These are phyloP conservation scores for Ophiostoma quercus DNA, from an alignment of 2,329 filamentous ascomycete genomes.

Conservation along the genomic window DNA sequence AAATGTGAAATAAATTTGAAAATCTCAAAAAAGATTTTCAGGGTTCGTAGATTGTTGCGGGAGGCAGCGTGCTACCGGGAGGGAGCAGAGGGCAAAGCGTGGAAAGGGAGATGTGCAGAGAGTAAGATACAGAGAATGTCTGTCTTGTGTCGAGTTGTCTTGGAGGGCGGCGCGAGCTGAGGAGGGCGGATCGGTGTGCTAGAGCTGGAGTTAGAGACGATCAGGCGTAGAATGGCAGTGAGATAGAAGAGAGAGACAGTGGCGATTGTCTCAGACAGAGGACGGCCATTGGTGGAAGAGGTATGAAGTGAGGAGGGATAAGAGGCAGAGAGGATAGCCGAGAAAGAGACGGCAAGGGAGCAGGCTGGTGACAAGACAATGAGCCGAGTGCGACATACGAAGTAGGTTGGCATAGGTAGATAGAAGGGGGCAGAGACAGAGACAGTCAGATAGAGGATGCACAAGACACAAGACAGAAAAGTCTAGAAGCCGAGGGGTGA, in stretches of 20 bases:
- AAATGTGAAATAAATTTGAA: not conserved
- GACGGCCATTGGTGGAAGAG: not conserved
- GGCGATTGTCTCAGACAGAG: not conserved
- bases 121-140: no score
- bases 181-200: not conserved
- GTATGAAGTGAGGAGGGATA: not conserved
- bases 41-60: not conserved
- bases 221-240: not conserved
- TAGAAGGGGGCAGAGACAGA: not conserved
- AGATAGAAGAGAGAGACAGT: not conserved
- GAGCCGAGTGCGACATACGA: not conserved
- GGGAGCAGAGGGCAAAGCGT: not conserved
- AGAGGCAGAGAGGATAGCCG: not conserved
- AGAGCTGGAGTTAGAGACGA: not conserved
- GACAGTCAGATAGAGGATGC: not conserved
- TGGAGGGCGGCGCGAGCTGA: constrained; percentile 17
- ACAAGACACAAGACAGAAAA: not conserved
- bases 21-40: not conserved
- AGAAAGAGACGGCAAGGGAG: not conserved
- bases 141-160: not conserved
- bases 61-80: not conserved
- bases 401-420: not conserved
- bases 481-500: not conserved
- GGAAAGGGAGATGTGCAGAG: not conserved
- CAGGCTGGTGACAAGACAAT: not conserved